Conservation (phyloP, 192 early-diverging fungal species). For the Umbelopsis isabellina region DNA sequence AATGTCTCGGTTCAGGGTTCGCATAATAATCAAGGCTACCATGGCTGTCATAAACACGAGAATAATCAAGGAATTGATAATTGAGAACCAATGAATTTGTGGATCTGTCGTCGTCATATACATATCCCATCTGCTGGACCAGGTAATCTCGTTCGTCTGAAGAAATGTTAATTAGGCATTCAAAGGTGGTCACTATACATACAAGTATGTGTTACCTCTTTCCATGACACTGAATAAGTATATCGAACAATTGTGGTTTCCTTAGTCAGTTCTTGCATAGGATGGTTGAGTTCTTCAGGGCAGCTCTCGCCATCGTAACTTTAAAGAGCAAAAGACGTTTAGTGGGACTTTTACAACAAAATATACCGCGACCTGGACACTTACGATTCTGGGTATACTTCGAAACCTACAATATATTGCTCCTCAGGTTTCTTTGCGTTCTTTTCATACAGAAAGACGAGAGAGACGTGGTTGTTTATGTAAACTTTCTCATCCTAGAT, state of each 20-base stretch:
- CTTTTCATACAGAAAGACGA: constrained; percentile 57
- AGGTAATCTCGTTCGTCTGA: constrained; percentile 45
- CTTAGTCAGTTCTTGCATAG: constrained; percentile 29
- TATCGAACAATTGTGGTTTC: constrained; percentile 49
- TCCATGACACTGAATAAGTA: constrained; percentile 68
- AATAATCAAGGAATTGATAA: constrained; percentile 71
- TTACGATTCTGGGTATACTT: constrained; percentile 65
- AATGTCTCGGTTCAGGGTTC: constrained; percentile 67
- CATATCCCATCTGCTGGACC: constrained; percentile 67
- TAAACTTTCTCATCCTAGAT: constrained; percentile 43
- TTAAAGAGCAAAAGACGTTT: neutral
- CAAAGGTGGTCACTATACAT: neutral
- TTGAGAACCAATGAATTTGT: constrained; percentile 71
- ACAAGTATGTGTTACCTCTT: constrained; percentile 44
- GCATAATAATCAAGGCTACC: constrained; percentile 67
- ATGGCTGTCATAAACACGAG: constrained; percentile 66
- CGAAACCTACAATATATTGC: constrained; percentile 64
- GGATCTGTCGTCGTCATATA: constrained; percentile 57
- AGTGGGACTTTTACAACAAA: too few species aligned
- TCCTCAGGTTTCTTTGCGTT: constrained; percentile 38
- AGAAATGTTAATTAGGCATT: neutral
- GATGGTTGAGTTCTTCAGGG: constrained; percentile 23
- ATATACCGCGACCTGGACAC: neutral
- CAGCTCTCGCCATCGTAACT: constrained; percentile 6
- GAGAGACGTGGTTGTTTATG: constrained; percentile 62